These are phyloP conservation scores for Cladosporium sp. DNA, from an alignment of 2,329 filamentous ascomycete genomes.

Conservation along the genomic window DNA sequence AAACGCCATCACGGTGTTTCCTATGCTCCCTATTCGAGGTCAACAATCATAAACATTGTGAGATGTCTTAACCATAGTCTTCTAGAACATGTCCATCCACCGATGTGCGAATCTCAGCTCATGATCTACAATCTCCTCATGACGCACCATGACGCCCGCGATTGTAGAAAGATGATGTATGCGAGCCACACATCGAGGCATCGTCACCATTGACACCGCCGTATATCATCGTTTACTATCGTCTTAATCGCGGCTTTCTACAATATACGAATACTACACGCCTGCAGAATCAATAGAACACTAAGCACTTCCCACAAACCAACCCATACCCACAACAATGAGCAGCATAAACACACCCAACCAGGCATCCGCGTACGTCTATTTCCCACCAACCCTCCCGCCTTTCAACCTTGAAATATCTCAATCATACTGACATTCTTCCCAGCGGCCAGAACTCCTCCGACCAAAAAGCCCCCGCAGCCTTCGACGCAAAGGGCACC, in stretches of 20 bases:
- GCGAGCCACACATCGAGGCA: not conserved
- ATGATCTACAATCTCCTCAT: slow-evolving; percentile 12
- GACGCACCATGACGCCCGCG: slow-evolving; percentile 22
- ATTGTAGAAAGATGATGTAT: slow-evolving; percentile 12
- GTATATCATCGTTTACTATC: not conserved
- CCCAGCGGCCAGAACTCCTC: slow-evolving; percentile 30
- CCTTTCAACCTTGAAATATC: not conserved
- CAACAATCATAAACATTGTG: not conserved
- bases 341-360: slow-evolving; percentile 30
- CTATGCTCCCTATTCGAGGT: not conserved
- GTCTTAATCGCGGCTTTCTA: no score
- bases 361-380: slow-evolving; percentile 27
- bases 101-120: not conserved
- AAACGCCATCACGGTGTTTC: not conserved
- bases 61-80: not conserved
- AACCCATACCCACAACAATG: slow-evolving; percentile 19
- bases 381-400: not conserved
- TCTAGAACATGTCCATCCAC: not conserved
- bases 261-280: no score
- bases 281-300: not conserved
- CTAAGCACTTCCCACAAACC: not conserved
- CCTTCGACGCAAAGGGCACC: slow-evolving; percentile 35
- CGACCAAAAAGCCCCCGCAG: slow-evolving; percentile 23
- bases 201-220: not conserved
- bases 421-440: slow-evolving; percentile 10